Conservation (phyloP, 345 rosid species). For the Murraya koenigii region DNA sequence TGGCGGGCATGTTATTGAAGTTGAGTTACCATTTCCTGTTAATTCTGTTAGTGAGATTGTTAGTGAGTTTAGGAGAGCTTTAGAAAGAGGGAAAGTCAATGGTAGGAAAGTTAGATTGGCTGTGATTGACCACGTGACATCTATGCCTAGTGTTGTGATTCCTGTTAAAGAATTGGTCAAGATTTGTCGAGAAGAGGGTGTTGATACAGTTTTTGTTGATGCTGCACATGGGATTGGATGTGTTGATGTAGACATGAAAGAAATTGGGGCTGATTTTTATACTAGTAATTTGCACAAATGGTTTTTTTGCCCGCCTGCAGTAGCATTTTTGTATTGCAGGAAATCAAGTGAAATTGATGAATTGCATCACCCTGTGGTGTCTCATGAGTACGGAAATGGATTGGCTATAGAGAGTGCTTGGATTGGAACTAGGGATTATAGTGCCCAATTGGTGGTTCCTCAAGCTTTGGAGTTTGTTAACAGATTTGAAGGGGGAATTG, state of each 20-base stretch:
- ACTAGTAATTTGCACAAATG: constrained; percentile 86
- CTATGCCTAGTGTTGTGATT: constrained; percentile 87
- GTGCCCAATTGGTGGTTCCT: constrained; percentile 84
- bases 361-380: constrained; percentile 93
- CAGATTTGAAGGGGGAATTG: constrained; percentile 81
- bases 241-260: constrained; percentile 77
- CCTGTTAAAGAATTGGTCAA: constrained; percentile 77
- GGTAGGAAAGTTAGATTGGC: constrained; percentile 80
- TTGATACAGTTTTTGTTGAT: constrained; percentile 85
- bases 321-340: constrained; percentile 78
- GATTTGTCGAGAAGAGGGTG: constrained; percentile 86
- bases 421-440: constrained; percentile 93
- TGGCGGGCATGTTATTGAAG: constrained; percentile 85
- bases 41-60: constrained; percentile 59
- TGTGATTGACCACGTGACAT: constrained; percentile 88
- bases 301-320: constrained; percentile 95
- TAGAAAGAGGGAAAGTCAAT: constrained; percentile 58
- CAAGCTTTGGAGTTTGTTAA: constrained; percentile 71
- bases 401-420: constrained; percentile 84
- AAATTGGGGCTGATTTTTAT: constrained; percentile 93
- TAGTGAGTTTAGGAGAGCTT: constrained; percentile 50
- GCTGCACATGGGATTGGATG: constrained; percentile 95
- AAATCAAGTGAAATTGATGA: constrained; percentile 33
- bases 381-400: constrained; percentile 88
- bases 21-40: constrained; percentile 81